Conservation (phyloP, 163 green algal genomes). For the Trebouxiophyceae sp. region DNA sequence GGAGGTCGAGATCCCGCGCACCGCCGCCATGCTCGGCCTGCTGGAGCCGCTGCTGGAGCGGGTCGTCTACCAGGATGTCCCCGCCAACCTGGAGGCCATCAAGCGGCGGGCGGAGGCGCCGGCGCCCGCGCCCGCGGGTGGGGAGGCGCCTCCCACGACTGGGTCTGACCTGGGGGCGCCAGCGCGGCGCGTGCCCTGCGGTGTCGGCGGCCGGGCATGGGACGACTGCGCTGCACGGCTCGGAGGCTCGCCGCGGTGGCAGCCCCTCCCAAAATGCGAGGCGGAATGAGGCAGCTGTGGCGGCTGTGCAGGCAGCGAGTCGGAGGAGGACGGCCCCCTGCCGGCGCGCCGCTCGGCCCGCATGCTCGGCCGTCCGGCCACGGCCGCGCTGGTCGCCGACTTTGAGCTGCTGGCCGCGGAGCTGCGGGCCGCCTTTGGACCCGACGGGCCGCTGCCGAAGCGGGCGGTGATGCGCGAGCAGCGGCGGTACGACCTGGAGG, state of each 20-base stretch:
- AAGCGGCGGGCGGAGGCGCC: constrained; percentile 33
- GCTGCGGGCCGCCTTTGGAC: background rate
- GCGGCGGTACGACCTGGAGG: background rate
- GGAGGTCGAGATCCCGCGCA: constrained; percentile 42
- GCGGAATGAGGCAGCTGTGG: too few relatives aligned
- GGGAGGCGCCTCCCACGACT: constrained; percentile 14
- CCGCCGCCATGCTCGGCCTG: constrained; percentile 28
- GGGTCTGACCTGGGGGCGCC: too few relatives aligned
- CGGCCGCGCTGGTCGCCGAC: background rate
- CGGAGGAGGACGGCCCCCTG: too few relatives aligned
- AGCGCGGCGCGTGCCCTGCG: too few relatives aligned
- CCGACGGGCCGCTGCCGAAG: background rate
- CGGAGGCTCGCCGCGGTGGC: too few relatives aligned
- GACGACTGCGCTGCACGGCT: too few relatives aligned
- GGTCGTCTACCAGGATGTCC: constrained; percentile 51
- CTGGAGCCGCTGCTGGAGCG: constrained; percentile 54
- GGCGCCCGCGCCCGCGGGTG: constrained; percentile 1
- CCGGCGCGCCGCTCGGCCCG: too few relatives aligned
- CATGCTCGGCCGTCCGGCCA: too few relatives aligned
- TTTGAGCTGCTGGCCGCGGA: background rate
- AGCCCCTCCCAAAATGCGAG: too few relatives aligned
- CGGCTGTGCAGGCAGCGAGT: too few relatives aligned
- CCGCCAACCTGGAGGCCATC: constrained; percentile 42
- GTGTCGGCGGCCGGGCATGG: too few relatives aligned
- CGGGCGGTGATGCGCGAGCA: background rate